Base-by-base conservation (phyloP, 2,329 filamentous ascomycete species). In the Plectosphaerella plurivora region DNA sequence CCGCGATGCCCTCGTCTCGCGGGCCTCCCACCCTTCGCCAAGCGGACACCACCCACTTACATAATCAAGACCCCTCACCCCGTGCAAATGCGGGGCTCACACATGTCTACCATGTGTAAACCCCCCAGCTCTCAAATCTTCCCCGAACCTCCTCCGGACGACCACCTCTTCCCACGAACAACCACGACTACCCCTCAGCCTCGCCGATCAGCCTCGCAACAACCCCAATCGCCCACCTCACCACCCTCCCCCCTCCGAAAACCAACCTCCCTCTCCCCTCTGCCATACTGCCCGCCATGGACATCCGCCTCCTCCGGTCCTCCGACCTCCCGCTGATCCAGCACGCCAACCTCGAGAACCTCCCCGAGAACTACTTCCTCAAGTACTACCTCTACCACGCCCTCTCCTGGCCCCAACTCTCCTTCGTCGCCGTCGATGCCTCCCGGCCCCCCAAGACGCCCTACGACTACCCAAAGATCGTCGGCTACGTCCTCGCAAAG, bases 331-430 rank as follows among this genome's bases (percentile, higher is more conserved):
- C 90, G 60, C 86, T 94, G 67, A 91, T 99, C 68, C 94, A 99
- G 76, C 91, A 95, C 72, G 93, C 93, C 68, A 97, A 99, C 78
- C 92, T 99, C 69, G 96, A 95, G 70, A 99, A 99, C 77, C 82
- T 99, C 51, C 94, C 94, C 59, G 94, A 99, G 74, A 99, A 99
- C 80, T 99, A 99, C 83, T 97, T 97, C 72, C 89, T 96, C 74
- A 99, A 99, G 82, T 99, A 99, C 81, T 99, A 99, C 78, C 86
- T 99, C 66, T 99, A 99, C 82, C 94, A 99, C 74, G 92, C 93
- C 15, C 85, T 97, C 60, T 96, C 91, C 63, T 99, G 94, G 94
- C 94, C 94, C 45, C 93, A 97, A 74, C 84, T 99, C 59, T 93
- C 88, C 73, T 97, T 92, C 73, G 93, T 99, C 53, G 94, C 94